Evolutionary conservation across 345 rosid genomes (phyloP), one percentile per base, ranked within the genome.

Genomic region (Brassica cretica): DNA sequence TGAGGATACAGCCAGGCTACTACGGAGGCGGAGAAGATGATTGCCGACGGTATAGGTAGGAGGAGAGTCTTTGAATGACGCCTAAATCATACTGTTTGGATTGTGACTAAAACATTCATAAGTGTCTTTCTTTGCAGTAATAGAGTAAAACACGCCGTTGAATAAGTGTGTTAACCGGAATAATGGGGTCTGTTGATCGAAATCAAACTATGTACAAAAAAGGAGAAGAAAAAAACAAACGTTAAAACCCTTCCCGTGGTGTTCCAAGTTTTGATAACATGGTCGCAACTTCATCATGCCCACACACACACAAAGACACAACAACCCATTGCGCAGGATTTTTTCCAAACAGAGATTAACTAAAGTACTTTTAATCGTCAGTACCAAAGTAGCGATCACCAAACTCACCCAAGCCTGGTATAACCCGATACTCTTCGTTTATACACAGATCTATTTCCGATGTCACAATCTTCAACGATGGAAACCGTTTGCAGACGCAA

Each of bases 381-480:
- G 99, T 96, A 5, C 98, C 98, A 61, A 96, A 96, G 88, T 96
- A 96, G 10, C 96, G 93, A 82, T 96, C 97, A 1, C 99, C 99
- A 70, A 91, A 96, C 89, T 96, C 98, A 21, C 97, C 99, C 94
- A 96, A 74, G 24, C 99, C 99, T 8, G 99, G 99, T 81, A 96
- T 87, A 32, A 96, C 98, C 8, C 96, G 92, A 78, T 82, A 96
- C 73, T 93, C 99, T 74, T 91, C 90, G 66, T 96, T 93, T 67
- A 93, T 76, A 8, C 92, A 82, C 81, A 69, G 90, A 64, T 96
- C 98, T 55, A 96, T 96, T 84, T 96, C 99, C 2, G 98, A 96
- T 18, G 99, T 96, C 33, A 96, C 97, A 9, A 96, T 91, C 82
- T 96, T 93, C 87, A 96, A 81, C 66, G 81, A 78, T 30, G 98